Conservation (phyloP, 352 stramenopile species). For the Thalassiosira hispida region DNA sequence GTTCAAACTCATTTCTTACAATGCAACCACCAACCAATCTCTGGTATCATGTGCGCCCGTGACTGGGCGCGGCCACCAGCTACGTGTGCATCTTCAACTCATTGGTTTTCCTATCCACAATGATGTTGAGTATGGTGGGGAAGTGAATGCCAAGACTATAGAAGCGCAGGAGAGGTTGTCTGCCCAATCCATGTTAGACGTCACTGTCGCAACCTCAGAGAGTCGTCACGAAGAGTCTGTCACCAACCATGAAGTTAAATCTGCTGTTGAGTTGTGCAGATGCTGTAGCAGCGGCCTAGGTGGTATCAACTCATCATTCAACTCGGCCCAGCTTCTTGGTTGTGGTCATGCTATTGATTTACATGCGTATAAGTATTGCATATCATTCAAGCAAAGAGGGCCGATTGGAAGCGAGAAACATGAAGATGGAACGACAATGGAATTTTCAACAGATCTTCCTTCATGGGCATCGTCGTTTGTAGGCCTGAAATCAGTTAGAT, state of each 20-base stretch:
- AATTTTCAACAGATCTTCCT: slow-evolving; percentile 39
- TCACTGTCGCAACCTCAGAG: neutral
- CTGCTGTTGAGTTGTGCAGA: slow-evolving; percentile 49
- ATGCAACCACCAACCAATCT: slow-evolving; percentile 56
- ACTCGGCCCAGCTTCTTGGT: slow-evolving; percentile 68
- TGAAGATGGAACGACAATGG: slow-evolving; percentile 14
- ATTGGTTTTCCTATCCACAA: slow-evolving; percentile 76
- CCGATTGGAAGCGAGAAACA: slow-evolving; percentile 1
- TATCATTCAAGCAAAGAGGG: slow-evolving; percentile 35
- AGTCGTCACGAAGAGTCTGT: slow-evolving; percentile 37
- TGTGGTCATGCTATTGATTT: slow-evolving; percentile 74
- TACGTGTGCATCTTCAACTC: slow-evolving; percentile 75
- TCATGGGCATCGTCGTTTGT: slow-evolving; percentile 27
- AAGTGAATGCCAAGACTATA: slow-evolving; percentile 16
- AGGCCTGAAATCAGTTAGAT: neutral
- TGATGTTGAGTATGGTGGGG: slow-evolving; percentile 76
- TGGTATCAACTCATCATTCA: slow-evolving; percentile 60
- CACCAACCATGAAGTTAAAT: slow-evolving; percentile 27
- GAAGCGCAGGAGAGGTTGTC: slow-evolving; percentile 27
- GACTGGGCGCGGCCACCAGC: slow-evolving; percentile 77
- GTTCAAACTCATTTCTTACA: slow-evolving; percentile 69
- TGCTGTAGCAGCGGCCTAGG: slow-evolving; percentile 50
- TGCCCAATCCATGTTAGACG: slow-evolving; percentile 29
- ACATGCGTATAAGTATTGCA: slow-evolving; percentile 73
- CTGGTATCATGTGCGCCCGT: slow-evolving; percentile 67